These are phyloP conservation scores for Orbilia brochopaga DNA, from an alignment of 2,329 filamentous ascomycete genomes.

Conservation along the genomic window DNA sequence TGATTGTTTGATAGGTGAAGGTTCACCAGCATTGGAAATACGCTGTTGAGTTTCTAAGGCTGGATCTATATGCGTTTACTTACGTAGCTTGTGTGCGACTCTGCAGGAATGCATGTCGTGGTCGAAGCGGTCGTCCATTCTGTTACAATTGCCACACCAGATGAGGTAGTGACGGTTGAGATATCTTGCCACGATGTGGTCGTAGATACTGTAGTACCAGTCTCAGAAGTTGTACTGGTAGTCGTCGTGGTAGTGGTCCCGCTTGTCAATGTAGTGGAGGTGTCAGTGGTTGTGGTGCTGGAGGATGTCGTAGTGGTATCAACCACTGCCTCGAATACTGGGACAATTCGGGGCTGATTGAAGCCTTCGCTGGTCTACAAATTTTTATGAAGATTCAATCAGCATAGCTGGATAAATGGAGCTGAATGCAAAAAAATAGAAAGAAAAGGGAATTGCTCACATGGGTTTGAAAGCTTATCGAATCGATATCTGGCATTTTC, in stretches of 20 bases:
- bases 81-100: constrained; percentile 38
- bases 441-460: constrained; percentile 28
- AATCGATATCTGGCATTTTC: constrained; percentile 37
- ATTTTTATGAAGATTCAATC: constrained; percentile 17
- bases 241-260: constrained; percentile 40
- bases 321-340: constrained; percentile 37
- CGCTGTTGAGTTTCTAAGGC: not conserved
- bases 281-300: constrained; percentile 26
- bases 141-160: constrained; percentile 30
- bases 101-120: constrained; percentile 35
- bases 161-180: not conserved
- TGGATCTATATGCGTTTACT: not conserved
- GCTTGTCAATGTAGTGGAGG: constrained; percentile 31
- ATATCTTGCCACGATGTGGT: constrained; percentile 18
- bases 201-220: constrained; percentile 34
- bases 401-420: constrained; percentile 21
- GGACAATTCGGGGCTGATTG: constrained; percentile 36
- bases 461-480: constrained; percentile 44
- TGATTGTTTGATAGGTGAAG: not conserved
- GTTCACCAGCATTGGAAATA: not conserved
- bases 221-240: constrained; percentile 33
- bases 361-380: constrained; percentile 41
- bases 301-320: constrained; percentile 35
- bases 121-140: constrained; percentile 35
- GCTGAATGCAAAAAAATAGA: constrained; percentile 4